Evolutionary conservation across 768 basidiomycete genomes (phyloP).

Genomic region (Russula virescens): DNA sequence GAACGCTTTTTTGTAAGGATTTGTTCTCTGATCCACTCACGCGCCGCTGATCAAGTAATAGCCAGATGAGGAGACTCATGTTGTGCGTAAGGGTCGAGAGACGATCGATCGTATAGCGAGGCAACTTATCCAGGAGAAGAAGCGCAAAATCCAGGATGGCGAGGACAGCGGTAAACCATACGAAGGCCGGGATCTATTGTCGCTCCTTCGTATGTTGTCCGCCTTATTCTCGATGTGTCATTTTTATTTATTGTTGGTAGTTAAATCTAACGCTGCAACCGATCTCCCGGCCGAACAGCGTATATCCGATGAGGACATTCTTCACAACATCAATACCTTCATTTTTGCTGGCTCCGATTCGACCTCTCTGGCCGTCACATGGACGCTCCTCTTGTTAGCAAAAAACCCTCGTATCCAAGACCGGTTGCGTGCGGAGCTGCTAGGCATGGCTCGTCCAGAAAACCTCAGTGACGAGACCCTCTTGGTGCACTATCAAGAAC

Average conservation of each 20-base stretch:
- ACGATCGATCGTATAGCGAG: slow-evolving; percentile 69
- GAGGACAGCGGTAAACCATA: slow-evolving; percentile 47
- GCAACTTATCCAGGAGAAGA: slow-evolving; percentile 73
- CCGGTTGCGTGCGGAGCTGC: slow-evolving; percentile 65
- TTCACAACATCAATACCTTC: slow-evolving; percentile 83
- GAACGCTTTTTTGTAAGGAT: slow-evolving; percentile 51
- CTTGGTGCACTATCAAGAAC: slow-evolving; percentile 49
- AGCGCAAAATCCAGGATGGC: slow-evolving; percentile 58
- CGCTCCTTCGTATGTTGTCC: slow-evolving; percentile 56
- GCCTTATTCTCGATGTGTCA: not conserved
- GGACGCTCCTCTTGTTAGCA: slow-evolving; percentile 75
- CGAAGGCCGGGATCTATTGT: slow-evolving; percentile 69
- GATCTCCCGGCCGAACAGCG: slow-evolving; percentile 64
- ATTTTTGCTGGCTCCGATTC: slow-evolving; percentile 91
- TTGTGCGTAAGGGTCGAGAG: slow-evolving; percentile 49
- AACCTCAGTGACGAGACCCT: slow-evolving; percentile 49
- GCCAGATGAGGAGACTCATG: slow-evolving; percentile 49
- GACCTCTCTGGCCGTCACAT: slow-evolving; percentile 74
- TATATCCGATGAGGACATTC: slow-evolving; percentile 82
- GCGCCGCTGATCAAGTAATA: slow-evolving; percentile 27
- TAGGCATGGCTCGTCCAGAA: slow-evolving; percentile 34
- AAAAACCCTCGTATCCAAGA: slow-evolving; percentile 60
- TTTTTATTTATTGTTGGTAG: slow-evolving; percentile 36
- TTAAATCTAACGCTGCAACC: slow-evolving; percentile 73
- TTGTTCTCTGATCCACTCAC: not conserved